These are phyloP conservation scores for Clarireedia homoeocarpa DNA, from an alignment of 2,329 filamentous ascomycete species.

Conservation along the genomic window DNA sequence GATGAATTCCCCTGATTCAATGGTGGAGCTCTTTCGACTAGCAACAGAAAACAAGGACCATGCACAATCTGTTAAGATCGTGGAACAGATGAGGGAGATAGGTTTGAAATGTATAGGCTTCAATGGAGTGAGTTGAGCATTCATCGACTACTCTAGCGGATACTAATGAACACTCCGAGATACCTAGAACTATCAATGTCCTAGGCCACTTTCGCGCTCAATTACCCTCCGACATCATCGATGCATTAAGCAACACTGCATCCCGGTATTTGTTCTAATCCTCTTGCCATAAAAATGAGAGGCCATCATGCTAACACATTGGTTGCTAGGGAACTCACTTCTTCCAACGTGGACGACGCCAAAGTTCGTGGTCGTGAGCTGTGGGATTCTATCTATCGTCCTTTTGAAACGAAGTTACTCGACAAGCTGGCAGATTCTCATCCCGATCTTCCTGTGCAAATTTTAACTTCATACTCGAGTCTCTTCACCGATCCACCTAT, in stretches of 20 bases:
- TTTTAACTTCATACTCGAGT: conserved; percentile 67
- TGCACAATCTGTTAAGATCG: conserved; percentile 29
- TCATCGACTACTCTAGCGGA: not conserved
- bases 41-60: conserved; percentile 22
- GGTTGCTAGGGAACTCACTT: conserved; percentile 14
- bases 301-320: not conserved
- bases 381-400: conserved; percentile 72
- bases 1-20: conserved; percentile 74
- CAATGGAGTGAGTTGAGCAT: conserved; percentile 44
- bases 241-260: conserved; percentile 45
- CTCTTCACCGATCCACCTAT: conserved; percentile 61
- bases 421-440: conserved; percentile 66
- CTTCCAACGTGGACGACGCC: conserved; percentile 45
- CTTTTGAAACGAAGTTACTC: conserved; percentile 64
- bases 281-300: not conserved
- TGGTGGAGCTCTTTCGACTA: conserved; percentile 44
- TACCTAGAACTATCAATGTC: conserved; percentile 77
- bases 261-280: conserved; percentile 32
- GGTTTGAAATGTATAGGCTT: conserved; percentile 72
- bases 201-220: conserved; percentile 61
- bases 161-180: conserved; percentile 28
- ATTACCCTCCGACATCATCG: conserved; percentile 49
- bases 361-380: conserved; percentile 53
- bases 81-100: conserved; percentile 67
- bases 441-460: conserved; percentile 75